Evolutionary conservation across 2,329 filamentous ascomycete species (phyloP), one percentile per base, ranked within the genome.

Genomic region (Hypomyces perniciosus): DNA sequence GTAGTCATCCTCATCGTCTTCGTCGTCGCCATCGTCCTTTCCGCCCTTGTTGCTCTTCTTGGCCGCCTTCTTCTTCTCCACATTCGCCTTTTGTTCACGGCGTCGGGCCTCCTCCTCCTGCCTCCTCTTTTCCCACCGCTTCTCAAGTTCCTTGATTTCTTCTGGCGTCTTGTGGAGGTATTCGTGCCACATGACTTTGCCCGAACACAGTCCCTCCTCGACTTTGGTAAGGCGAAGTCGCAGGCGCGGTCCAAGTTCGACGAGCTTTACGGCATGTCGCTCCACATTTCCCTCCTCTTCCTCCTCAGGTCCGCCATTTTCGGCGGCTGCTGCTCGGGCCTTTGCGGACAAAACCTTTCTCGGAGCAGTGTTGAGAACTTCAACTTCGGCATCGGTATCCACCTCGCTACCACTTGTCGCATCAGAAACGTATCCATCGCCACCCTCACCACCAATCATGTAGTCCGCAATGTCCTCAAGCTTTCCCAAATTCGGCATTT

Each of bases 131-230:
- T 90, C 85, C 88, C 93, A 97, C 59, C 82, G 80, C 72, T 85
- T 81, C 59, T 97, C 91, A 60, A 96, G 71, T 56, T 86, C 81
- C 64, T 84, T 80, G 51, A 90, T 73, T 67, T 99, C 91, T 13
- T 81, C 79, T 59, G 83, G 83, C 6, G 82, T 83, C 77, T 99
- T 99, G 65, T 85, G 81, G 48, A 97, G 84, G 65, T 90, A 95
- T 65, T 96, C 90, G 68, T 99, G 93, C 93, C 93, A 99, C 87
- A 99, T 88, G 51, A 96, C 80, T 66, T 90, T 93, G 45, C 93
- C 93, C 28, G 81, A 79, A 62, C 90, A 96, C 6, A 97, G 71
- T 1, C 92, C 93, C 61, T 99, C 93, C 65, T 99, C 93, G 4
- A 99, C 91, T 73, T 99, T 99, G 50, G 90, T 91, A 70, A 99